These are phyloP conservation scores for Areca catechu DNA, from an alignment of 176 grass and related monocot genomes.

Conservation along the genomic window DNA sequence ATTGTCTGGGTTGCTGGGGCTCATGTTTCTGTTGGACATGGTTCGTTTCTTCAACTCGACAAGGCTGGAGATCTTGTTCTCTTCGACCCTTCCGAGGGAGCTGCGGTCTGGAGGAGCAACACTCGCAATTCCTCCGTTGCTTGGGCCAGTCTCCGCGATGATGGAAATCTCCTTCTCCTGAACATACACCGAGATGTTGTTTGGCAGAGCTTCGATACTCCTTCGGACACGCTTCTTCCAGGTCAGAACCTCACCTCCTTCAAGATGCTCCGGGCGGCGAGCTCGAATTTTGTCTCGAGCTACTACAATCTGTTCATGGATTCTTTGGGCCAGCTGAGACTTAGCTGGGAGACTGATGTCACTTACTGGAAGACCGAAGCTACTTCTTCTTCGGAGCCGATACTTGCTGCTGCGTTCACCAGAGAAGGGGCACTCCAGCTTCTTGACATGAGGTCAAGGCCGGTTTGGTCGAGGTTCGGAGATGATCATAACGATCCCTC, in stretches of 20 bases:
- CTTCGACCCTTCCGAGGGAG: neutral
- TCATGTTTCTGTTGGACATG: neutral
- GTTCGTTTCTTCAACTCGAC: neutral
- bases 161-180: neutral
- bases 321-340: constrained; percentile 3
- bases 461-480: neutral
- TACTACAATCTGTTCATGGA: neutral
- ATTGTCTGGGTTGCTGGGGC: neutral
- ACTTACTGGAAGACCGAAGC: neutral
- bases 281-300: neutral
- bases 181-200: neutral
- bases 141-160: constrained; percentile 1
- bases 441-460: neutral
- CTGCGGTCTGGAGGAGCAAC: constrained; percentile 4
- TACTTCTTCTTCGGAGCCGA: neutral
- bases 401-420: neutral
- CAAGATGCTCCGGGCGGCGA: neutral
- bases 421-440: constrained; percentile 4
- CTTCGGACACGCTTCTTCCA: neutral
- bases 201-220: constrained; percentile 2
- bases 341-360: neutral
- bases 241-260: neutral
- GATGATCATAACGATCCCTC: neutral
- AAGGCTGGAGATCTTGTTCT: neutral
- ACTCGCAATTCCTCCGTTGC: constrained; percentile 1